Base-by-base conservation (phyloP, 176 grass and related monocot species). In the Aegilops longissima region DNA sequence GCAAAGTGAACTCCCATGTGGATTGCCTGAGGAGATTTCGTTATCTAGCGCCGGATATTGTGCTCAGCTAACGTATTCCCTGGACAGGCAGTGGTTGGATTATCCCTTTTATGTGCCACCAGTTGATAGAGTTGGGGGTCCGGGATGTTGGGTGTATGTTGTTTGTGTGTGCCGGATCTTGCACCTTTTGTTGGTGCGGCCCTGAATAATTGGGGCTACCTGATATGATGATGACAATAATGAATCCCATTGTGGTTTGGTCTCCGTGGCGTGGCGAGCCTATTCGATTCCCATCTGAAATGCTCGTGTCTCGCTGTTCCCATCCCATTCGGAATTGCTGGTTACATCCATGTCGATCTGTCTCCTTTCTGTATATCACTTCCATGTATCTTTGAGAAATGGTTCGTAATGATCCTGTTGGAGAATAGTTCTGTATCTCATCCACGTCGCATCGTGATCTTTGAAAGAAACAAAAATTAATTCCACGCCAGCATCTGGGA, bases 131-230 rank as follows among this genome's bases (percentile, higher is more conserved):
- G 42, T 31, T 54, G 12, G 21, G 45, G 52, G 24, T 29, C 78
- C 1, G 17, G 2, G 56, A 35, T 27, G 78, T 16, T 4, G 56
- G 5, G 13, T 65, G 85, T 73, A 35, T 61, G 16, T 44, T 58
- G 49, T 54, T 8, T 61, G 69, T 70, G 65, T 65, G 21, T 40
- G 78, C 12, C 2, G 31, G 24, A 76, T 16, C 40, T 59, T 64
- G 54, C 7, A 76, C 27, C 27, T 38, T 80, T 8, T 24, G 30
- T 66, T 82, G 69, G 30, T 69, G 70, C 39, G 18, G 18, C 44
- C n/a, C 16, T 56, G 70, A 87, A 85, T 78, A 78, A 78, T 68
- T 67, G 30, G 72, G 83, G 54, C 73, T 29, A 54, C 20, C 9
- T 27, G 73, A 51, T 18, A 54, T 18, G 51, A 52, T 51, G 44